Evolutionary conservation across 2,329 filamentous ascomycete species (phyloP), one percentile per base, ranked within the genome.

Genomic region (Cercospora sesami): DNA sequence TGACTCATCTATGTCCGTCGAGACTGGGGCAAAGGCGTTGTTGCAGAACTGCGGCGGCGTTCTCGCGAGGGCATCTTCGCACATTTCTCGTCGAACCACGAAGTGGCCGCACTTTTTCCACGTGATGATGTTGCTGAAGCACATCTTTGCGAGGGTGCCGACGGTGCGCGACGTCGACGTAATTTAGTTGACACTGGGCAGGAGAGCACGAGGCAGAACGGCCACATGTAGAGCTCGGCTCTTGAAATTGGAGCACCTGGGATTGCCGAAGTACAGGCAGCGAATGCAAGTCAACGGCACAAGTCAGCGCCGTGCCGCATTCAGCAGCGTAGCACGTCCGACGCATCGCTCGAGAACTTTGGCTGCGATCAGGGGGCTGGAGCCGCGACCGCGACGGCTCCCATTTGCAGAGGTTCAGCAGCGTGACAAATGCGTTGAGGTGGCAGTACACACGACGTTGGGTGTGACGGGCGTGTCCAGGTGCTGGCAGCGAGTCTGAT

Each of bases 81-180:
- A 72, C 23, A 60, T 58, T 39, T 69, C 64, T 36, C 64, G 60
- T 30, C 70, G 59, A 26, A 69, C 69, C 23, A 51, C 66, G 59
- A 66, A 72, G 36, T 72, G 70, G 6, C 70, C 70, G 28, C 70
- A 69, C 30, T 53, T 66, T 28, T 64, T 61, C 70, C 70, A 72
- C 3, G 70, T 71, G 16, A 66, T 68, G n/a, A 67, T 68, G 48
- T 69, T 69, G 39, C 68, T 71, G 63, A 64, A 71, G 59, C 70
- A 72, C 70, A 72, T 72, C 21, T 36, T 64, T 28, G 51, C 23
- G 53, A 30, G 26, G n/a, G 26, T n/a, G 53, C 16, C 30, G 26
- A 28, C 12, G 23, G 26, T 58, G 53, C 14, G 23, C 23, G 21
- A 28, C 59, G 60, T 30, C 60, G 60, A 48, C 26, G 60, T 16